Evolutionary conservation across 2,329 filamentous ascomycete genomes (phyloP).

Genomic region (Sclerotinia subarctica): DNA sequence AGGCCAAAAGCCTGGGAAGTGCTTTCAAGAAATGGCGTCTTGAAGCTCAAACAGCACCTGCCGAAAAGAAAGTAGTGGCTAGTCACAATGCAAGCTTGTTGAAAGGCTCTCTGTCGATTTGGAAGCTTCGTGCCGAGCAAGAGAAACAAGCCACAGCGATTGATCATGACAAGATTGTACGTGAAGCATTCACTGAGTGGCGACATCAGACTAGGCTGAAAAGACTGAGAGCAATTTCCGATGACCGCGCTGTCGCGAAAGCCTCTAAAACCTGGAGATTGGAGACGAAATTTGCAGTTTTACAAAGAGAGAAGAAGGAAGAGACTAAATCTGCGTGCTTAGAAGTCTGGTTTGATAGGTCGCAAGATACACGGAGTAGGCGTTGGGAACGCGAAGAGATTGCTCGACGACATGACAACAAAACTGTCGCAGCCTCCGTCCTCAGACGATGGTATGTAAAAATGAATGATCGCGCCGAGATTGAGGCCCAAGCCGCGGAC

Average conservation of each 20-base stretch:
- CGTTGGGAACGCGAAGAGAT: conserved; percentile 31
- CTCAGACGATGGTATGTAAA: conserved; percentile 32
- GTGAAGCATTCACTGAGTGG: conserved; percentile 59
- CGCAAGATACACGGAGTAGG: conserved; percentile 34
- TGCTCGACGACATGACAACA: conserved; percentile 29
- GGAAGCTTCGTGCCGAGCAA: conserved; percentile 47
- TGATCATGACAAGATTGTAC: conserved; percentile 51
- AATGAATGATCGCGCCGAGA: conserved; percentile 26
- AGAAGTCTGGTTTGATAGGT: conserved; percentile 42
- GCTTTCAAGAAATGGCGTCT: conserved; percentile 33
- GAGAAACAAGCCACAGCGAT: conserved; percentile 48
- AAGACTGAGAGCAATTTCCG: conserved; percentile 50
- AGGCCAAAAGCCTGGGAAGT: conserved; percentile 21
- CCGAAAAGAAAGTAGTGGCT: conserved; percentile 41
- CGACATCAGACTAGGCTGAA: conserved; percentile 57
- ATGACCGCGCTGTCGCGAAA: conserved; percentile 54
- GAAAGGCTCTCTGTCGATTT: conserved; percentile 47
- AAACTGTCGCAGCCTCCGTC: conserved; percentile 29
- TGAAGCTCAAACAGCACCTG: conserved; percentile 33
- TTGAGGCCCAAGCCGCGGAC: conserved; percentile 28
- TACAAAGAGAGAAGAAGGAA: conserved; percentile 40
- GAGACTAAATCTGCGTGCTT: conserved; percentile 42
- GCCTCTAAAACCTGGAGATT: conserved; percentile 61
- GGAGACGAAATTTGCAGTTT: conserved; percentile 42
- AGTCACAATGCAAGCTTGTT: conserved; percentile 47